These are phyloP conservation scores for Geotrichum europaeum DNA, from an alignment of 1,139 yeast genomes.

Conservation along the genomic window DNA sequence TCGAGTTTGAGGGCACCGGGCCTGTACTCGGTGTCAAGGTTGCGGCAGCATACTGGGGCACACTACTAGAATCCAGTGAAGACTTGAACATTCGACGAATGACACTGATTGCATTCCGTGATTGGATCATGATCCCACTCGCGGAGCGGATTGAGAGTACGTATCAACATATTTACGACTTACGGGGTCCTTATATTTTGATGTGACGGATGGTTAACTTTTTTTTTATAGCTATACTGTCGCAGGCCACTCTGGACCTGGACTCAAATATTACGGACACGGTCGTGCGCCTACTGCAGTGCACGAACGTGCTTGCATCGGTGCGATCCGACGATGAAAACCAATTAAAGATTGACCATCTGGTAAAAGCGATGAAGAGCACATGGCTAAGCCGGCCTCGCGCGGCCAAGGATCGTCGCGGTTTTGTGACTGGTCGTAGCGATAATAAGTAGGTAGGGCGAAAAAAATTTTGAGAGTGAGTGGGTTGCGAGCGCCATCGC, in stretches of 20 bases:
- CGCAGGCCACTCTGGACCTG: conserved; percentile 20
- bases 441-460: neutral
- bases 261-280: conserved; percentile 27
- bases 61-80: conserved; percentile 28
- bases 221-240: conserved; percentile 1
- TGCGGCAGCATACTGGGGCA: conserved; percentile 40
- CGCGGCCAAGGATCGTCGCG: conserved; percentile 32
- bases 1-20: conserved; percentile 43
- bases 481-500: neutral
- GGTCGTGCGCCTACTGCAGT: conserved; percentile 44
- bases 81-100: conserved; percentile 32
- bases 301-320: conserved; percentile 49
- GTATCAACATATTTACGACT: neutral
- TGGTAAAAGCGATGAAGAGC: conserved; percentile 29
- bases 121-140: conserved; percentile 33
- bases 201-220: neutral
- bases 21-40: conserved; percentile 29
- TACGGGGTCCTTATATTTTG: neutral
- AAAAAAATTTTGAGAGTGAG: neutral
- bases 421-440: conserved; percentile 22
- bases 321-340: conserved; percentile 48
- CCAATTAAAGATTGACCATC: conserved; percentile 48
- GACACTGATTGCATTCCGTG: conserved; percentile 35
- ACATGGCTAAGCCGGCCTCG: conserved; percentile 31
- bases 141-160: conserved; percentile 40